Evolutionary conservation across 2,329 filamentous ascomycete genomes (phyloP), one percentile per base, ranked within the genome.

Genomic region (Paracamarosporium sp.): DNA sequence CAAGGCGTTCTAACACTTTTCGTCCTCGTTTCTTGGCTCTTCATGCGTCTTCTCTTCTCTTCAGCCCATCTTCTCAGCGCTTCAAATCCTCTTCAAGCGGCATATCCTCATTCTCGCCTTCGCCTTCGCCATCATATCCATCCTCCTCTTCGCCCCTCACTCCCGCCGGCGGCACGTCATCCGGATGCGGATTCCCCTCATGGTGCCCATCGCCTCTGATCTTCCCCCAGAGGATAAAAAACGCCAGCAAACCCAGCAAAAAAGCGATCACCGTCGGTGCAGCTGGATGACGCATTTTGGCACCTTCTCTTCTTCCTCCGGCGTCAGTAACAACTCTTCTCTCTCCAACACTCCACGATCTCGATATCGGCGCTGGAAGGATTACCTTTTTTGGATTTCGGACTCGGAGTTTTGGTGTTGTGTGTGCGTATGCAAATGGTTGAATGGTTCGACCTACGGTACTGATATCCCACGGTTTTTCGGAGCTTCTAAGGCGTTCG

Each of bases 121-220:
- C 31, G n/a, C 17, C 35, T n/a, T 25, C 38, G 17, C 22, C 62
- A 22, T 59, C 54, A 24, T 55, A 35, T 27, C 51, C 59, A 24
- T 28, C 43, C 35, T 47, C 56, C 27, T 60, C 33, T 9, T n/a
- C 35, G 12, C 13, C 30, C 15, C 38, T 43, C 17, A 30, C 33
- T 47, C 40, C 17, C 53, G 55, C 36, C 3, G 33, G 31, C 5
- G 70, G 71, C 45, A 75, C 35, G 48, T 74, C 70, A 33, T 69
- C 60, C 2, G 70, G 69, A 61, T 74, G 68, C 31, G 73, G 73
- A 52, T 76, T 75, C n/a, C 73, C 73, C 47, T 76, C 73, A 59
- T 76, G 73, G 38, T 75, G 68, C 8, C 66, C 72, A 41, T 70
- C 70, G 46, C 56, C 56, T 24, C 67, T 54, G 30, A 65, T 50